phyloP scores from a whole-genome alignment of 768 basidiomycete species.

The Lentinula detonsa region DNA sequence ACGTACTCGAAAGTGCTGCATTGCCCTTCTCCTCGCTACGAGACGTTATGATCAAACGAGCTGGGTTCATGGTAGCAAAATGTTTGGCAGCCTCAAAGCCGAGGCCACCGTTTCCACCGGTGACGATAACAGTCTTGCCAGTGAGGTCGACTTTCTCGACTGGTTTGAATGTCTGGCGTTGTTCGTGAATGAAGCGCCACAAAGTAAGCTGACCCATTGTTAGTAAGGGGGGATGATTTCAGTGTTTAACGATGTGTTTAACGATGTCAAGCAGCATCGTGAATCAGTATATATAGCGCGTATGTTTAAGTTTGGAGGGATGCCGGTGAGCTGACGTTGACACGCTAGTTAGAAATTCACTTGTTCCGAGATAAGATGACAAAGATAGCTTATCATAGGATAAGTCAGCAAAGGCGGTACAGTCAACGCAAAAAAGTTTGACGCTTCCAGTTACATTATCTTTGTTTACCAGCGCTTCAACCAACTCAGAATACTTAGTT shows the following conservation, averaged over 20 bases:
- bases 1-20: conserved; percentile 15
- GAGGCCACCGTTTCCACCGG: conserved; percentile 26
- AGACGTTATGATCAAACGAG: conserved; percentile 20
- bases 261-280: not conserved
- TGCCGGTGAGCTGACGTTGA: not conserved
- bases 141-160: conserved; percentile 16
- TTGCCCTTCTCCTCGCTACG: conserved; percentile 20
- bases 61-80: conserved; percentile 23
- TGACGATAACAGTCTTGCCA: conserved; percentile 23
- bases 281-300: no score
- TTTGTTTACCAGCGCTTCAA: no score
- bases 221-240: not conserved
- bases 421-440: no score
- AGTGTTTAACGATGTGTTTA: not conserved
- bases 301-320: not conserved
- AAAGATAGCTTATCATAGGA: no score
- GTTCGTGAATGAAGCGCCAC: conserved; percentile 1
- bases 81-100: conserved; percentile 25
- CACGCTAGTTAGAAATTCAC: no score
- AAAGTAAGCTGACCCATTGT: not conserved
- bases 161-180: not conserved
- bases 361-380: no score
- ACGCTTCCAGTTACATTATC: no score
- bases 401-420: no score
- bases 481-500: no score